Evolutionary conservation across 805 yeast species (phyloP).

Genomic region (Ogataea glucozyma): DNA sequence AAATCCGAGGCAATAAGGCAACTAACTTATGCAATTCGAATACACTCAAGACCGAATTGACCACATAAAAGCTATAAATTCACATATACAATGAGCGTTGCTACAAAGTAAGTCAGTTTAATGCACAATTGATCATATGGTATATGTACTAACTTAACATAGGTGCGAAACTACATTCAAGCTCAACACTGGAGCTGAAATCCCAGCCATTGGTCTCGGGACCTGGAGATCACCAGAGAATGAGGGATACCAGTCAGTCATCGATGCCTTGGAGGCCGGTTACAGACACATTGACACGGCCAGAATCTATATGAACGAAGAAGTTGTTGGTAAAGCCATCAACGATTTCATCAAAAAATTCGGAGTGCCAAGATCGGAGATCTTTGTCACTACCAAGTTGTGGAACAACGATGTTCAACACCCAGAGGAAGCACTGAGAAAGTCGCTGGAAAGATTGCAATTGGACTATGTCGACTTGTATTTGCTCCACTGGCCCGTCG

Average conservation of each 20-base stretch:
- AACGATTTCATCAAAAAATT: conserved; percentile 29
- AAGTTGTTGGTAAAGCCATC: conserved; percentile 65
- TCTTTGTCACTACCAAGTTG: conserved; percentile 64
- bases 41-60: too few relatives aligned
- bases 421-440: conserved; percentile 49
- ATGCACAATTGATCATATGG: neutral
- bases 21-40: too few relatives aligned
- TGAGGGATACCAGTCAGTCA: conserved; percentile 52
- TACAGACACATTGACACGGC: conserved; percentile 79
- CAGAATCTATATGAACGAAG: conserved; percentile 66
- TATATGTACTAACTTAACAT: neutral
- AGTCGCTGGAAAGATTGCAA: conserved; percentile 49
- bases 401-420: conserved; percentile 43
- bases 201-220: conserved; percentile 73
- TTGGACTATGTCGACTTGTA: conserved; percentile 65
- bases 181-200: conserved; percentile 58
- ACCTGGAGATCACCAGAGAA: conserved; percentile 45
- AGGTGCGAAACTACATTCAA: conserved; percentile 19
- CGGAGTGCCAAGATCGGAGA: conserved; percentile 47
- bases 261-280: conserved; percentile 62
- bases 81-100: too few relatives aligned
- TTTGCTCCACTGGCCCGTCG: conserved; percentile 67
- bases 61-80: too few relatives aligned
- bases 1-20: too few relatives aligned
- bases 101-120: neutral